Percentiles rank a stretch among this genome's conserved stretches.
These are phyloP conservation scores for Microsporum canis DNA, from an alignment of 2,329 filamentous ascomycete species.

Conservation along the genomic window DNA sequence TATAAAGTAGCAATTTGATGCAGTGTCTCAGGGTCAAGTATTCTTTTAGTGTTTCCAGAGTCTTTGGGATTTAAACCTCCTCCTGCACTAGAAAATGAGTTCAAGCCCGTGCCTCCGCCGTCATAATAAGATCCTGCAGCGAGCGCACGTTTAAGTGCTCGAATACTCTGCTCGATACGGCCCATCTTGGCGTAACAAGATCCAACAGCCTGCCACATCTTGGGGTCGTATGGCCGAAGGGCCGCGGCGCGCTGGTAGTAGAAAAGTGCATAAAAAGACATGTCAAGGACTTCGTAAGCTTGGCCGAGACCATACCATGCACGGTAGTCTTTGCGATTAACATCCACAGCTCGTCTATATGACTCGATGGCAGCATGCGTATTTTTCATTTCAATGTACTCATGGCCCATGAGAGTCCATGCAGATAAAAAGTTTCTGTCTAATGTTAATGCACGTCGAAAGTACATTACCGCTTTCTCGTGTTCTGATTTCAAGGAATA, in stretches of 20 bases:
- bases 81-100: slow-evolving; percentile 27
- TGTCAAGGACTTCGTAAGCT: slow-evolving; percentile 94
- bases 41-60: slow-evolving; percentile 18
- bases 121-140: slow-evolving; percentile 82
- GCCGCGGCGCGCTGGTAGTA: slow-evolving; percentile 95
- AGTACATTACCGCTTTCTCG: slow-evolving; percentile 97
- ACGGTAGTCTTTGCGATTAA: slow-evolving; percentile 90
- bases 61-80: slow-evolving; percentile 22
- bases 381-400: slow-evolving; percentile 97
- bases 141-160: slow-evolving; percentile 83
- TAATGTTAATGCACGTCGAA: slow-evolving; percentile 79
- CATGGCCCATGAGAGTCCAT: slow-evolving; percentile 98
- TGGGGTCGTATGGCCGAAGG: slow-evolving; percentile 87
- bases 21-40: slow-evolving; percentile 82
- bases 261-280: slow-evolving; percentile 94
- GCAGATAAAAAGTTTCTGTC: slow-evolving; percentile 86
- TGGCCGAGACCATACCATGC: slow-evolving; percentile 97
- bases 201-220: slow-evolving; percentile 97
- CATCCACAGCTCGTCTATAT: slow-evolving; percentile 87
- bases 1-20: slow-evolving; percentile 85
- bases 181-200: slow-evolving; percentile 85
- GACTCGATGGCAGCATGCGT: slow-evolving; percentile 96
- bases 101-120: slow-evolving; percentile 33
- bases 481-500: slow-evolving; percentile 90
- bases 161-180: slow-evolving; percentile 79